Evolutionary conservation across 495 filamentous ascomycete genomes (phyloP).

Genomic region (Friedmanniomyces simplex): DNA sequence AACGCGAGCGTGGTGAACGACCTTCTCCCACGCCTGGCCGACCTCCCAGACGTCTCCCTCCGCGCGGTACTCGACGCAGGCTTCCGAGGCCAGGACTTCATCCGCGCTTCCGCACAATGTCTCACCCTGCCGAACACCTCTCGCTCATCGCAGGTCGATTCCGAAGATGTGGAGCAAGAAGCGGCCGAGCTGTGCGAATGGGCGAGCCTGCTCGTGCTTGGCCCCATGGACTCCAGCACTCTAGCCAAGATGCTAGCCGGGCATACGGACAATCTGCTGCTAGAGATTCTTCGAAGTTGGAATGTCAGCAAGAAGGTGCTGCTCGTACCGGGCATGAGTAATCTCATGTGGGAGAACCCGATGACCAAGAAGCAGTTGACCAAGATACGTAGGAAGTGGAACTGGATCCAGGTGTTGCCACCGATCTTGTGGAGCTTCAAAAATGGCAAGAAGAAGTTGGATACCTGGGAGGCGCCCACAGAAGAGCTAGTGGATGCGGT

Average conservation of each 20-base stretch:
- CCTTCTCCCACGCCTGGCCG: constrained; percentile 7
- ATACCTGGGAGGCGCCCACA: constrained; percentile 33
- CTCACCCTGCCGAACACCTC: constrained; percentile 9
- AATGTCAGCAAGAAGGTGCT: constrained; percentile 73
- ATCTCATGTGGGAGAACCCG: constrained; percentile 74
- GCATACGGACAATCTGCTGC: constrained; percentile 59
- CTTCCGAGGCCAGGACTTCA: constrained; percentile 17
- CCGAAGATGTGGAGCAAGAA: constrained; percentile 26
- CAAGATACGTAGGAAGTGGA: constrained; percentile 70
- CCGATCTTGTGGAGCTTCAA: constrained; percentile 68
- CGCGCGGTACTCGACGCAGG: constrained; percentile 11
- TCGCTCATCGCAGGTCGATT: background rate
- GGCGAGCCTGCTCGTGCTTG: constrained; percentile 76
- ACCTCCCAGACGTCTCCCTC: constrained; percentile 15
- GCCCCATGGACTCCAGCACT: constrained; percentile 71
- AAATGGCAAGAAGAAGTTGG: constrained; percentile 36
- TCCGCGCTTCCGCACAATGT: constrained; percentile 7
- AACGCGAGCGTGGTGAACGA: constrained; percentile 9
- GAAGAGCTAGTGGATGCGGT: constrained; percentile 35
- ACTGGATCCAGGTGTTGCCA: constrained; percentile 62
- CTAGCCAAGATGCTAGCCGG: constrained; percentile 76
- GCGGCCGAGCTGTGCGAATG: constrained; percentile 68
- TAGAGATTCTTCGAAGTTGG: constrained; percentile 71
- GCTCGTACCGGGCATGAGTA: constrained; percentile 72
- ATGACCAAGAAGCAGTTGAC: constrained; percentile 72